These are phyloP conservation scores for Opeltia flavorubescens DNA, from an alignment of 495 filamentous ascomycete species.

Conservation along the genomic window DNA sequence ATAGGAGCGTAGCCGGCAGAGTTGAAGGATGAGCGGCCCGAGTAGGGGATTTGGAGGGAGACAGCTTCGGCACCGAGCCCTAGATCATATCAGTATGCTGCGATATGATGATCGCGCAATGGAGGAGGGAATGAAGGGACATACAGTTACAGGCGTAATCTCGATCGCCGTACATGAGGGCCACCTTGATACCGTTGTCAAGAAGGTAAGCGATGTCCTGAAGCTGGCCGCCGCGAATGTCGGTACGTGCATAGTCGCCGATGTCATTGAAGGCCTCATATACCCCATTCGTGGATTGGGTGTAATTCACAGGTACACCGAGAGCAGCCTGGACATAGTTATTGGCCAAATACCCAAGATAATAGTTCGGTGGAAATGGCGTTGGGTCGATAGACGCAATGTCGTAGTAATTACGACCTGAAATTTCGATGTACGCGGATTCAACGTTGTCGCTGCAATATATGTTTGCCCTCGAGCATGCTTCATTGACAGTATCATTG, in stretches of 20 bases:
- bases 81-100: not conserved
- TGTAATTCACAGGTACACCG: slow-evolving; percentile 55
- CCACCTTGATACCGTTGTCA: slow-evolving; percentile 46
- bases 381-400: slow-evolving; percentile 37
- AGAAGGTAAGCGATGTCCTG: slow-evolving; percentile 39
- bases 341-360: slow-evolving; percentile 50
- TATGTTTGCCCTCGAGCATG: slow-evolving; percentile 23
- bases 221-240: slow-evolving; percentile 33
- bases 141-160: slow-evolving; percentile 41
- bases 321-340: slow-evolving; percentile 47
- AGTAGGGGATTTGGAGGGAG: slow-evolving; percentile 23
- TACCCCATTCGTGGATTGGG: slow-evolving; percentile 34
- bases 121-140: not conserved
- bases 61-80: slow-evolving; percentile 15
- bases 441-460: slow-evolving; percentile 29
- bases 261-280: slow-evolving; percentile 36
- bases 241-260: slow-evolving; percentile 29
- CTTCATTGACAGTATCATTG: slow-evolving; percentile 28
- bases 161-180: slow-evolving; percentile 51
- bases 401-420: slow-evolving; percentile 47
- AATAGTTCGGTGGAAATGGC: slow-evolving; percentile 49
- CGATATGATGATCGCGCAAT: not conserved
- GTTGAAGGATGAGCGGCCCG: slow-evolving; percentile 24
- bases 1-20: slow-evolving; percentile 36
- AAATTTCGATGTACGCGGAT: slow-evolving; percentile 19